Conservation (phyloP, 1,284 basidiomycete genomes). For the Anthracocystis setariae region DNA sequence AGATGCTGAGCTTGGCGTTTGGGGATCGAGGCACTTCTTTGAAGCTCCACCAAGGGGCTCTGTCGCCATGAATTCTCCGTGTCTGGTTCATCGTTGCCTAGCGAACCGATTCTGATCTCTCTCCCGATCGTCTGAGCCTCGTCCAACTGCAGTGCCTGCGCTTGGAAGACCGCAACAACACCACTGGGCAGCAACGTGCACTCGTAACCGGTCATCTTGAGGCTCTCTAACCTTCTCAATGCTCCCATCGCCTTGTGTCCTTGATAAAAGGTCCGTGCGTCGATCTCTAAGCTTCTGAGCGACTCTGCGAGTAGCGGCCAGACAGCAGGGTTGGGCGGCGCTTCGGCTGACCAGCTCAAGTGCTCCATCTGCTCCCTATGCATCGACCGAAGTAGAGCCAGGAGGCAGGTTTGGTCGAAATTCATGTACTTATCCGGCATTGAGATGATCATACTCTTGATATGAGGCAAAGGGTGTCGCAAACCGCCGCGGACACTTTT, state of each 20-base stretch:
- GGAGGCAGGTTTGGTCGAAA: constrained; percentile 27
- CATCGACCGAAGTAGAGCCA: constrained; percentile 23
- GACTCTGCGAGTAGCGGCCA: constrained; percentile 16
- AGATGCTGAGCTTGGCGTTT: constrained; percentile 9
- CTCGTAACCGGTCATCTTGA: constrained; percentile 37
- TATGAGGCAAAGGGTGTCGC: constrained; percentile 19
- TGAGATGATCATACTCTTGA: constrained; percentile 15
- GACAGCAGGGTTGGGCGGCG: constrained; percentile 10
- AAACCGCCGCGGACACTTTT: not conserved
- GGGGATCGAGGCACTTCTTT: not conserved
- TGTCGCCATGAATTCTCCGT: not conserved
- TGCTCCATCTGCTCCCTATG: constrained; percentile 24
- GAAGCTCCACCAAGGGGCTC: constrained; percentile 9
- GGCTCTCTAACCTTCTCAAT: constrained; percentile 22
- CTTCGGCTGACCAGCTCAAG: constrained; percentile 27
- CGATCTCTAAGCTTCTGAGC: constrained; percentile 21
- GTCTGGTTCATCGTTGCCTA: constrained; percentile 2
- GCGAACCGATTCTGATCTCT: not conserved
- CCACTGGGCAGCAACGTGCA: constrained; percentile 32
- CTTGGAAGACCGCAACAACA: constrained; percentile 12
- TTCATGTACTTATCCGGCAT: constrained; percentile 31
- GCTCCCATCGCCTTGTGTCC: constrained; percentile 19
- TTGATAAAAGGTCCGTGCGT: constrained; percentile 30
- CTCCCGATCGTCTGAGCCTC: too few species aligned
- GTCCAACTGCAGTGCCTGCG: not conserved